Conservation (phyloP, 257 asterid species). For the Schizonepeta tenuifolia region DNA sequence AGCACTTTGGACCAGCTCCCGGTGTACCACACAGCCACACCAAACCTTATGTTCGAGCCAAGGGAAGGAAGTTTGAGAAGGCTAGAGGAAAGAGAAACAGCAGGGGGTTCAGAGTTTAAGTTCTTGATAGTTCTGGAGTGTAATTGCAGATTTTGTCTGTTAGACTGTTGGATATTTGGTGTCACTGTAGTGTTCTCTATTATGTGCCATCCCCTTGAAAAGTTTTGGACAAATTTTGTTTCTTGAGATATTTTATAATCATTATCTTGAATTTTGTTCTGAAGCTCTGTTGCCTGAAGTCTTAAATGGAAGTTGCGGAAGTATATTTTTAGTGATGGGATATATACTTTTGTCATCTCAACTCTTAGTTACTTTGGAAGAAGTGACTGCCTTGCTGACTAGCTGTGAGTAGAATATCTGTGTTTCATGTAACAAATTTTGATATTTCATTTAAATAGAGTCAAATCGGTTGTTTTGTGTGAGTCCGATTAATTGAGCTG, state of each 20-base stretch:
- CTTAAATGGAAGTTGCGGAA: too few species aligned
- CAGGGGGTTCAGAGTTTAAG: conserved; percentile 78
- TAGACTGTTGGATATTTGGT: neutral
- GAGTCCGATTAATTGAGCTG: too few species aligned
- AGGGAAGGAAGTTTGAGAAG: conserved; percentile 91
- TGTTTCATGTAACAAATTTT: too few species aligned
- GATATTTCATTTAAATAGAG: too few species aligned
- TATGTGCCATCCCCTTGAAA: neutral
- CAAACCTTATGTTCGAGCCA: conserved; percentile 88
- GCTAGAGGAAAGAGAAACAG: conserved; percentile 91
- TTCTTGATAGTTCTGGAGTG: conserved; percentile 2
- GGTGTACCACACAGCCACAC: conserved; percentile 99
- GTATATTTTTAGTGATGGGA: too few species aligned
- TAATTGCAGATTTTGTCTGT: conserved; percentile 21
- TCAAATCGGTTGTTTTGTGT: too few species aligned
- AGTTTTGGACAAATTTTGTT: conserved; percentile 24
- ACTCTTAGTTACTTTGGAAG: too few species aligned
- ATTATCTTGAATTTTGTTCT: neutral
- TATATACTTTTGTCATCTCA: too few species aligned
- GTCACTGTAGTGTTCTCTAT: neutral
- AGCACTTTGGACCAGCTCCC: conserved; percentile 99
- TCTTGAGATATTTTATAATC: neutral
- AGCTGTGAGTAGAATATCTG: too few species aligned
- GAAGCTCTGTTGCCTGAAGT: neutral
- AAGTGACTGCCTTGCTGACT: too few species aligned